phyloP scores from a whole-genome alignment of 1,284 basidiomycete species.

The Phylloboletellus chloephorus region DNA sequence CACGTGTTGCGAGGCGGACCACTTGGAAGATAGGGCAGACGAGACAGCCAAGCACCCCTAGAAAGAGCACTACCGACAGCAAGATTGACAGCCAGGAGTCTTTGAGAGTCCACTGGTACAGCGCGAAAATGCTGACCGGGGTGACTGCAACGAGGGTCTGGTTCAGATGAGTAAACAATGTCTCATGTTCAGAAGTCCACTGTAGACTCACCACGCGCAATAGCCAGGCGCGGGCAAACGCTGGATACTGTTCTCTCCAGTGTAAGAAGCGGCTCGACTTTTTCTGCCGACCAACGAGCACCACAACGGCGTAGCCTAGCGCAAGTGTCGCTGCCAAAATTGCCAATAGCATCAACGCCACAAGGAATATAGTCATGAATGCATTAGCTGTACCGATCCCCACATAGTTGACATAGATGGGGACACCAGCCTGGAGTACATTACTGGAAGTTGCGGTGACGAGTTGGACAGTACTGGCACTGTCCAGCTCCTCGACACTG shows the following conservation, averaged over 20 bases:
- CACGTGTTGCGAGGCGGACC: conserved; percentile 39
- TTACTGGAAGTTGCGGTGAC: conserved; percentile 63
- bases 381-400: conserved; percentile 76
- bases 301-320: conserved; percentile 46
- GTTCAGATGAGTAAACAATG: conserved; percentile 4
- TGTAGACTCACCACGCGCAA: conserved; percentile 49
- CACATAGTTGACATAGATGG: conserved; percentile 72
- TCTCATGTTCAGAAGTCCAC: conserved; percentile 2
- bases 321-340: conserved; percentile 49
- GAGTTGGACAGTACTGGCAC: conserved; percentile 48
- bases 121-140: conserved; percentile 71
- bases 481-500: conserved; percentile 15
- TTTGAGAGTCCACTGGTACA: conserved; percentile 85
- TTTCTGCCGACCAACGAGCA: conserved; percentile 29
- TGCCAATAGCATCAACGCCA: conserved; percentile 57
- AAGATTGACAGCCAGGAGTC: conserved; percentile 79
- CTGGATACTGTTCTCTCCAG: conserved; percentile 37
- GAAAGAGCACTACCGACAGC: conserved; percentile 61
- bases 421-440: conserved; percentile 71
- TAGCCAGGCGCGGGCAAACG: conserved; percentile 53
- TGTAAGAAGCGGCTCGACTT: conserved; percentile 28
- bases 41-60: conserved; percentile 47
- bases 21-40: conserved; percentile 42
- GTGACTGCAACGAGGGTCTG: conserved; percentile 60
- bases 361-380: conserved; percentile 78